Conservation (phyloP, 2,329 filamentous ascomycete genomes). For the Aspergillus transmontanensis region DNA sequence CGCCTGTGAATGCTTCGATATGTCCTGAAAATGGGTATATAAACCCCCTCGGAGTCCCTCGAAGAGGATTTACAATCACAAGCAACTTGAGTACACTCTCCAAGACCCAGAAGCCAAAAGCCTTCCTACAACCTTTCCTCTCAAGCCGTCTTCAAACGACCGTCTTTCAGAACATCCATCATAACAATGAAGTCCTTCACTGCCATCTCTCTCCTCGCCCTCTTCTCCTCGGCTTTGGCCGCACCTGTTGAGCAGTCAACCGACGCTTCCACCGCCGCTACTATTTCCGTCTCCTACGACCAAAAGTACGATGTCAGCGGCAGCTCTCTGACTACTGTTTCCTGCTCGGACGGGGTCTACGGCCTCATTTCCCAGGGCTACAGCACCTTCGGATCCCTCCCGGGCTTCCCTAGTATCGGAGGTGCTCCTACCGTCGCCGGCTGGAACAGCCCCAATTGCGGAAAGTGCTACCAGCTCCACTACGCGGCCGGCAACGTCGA, state of each 20-base stretch:
- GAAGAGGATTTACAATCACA: neutral
- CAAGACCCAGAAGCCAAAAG: neutral
- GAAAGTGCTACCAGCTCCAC: slow-evolving; percentile 55
- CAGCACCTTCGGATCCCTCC: slow-evolving; percentile 47
- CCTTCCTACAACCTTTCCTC: neutral
- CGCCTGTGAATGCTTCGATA: neutral
- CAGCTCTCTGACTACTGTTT: slow-evolving; percentile 58
- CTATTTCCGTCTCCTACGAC: slow-evolving; percentile 68
- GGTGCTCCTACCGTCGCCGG: slow-evolving; percentile 51
- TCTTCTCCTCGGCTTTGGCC: slow-evolving; percentile 29
- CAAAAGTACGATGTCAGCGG: slow-evolving; percentile 65
- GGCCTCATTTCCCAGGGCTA: slow-evolving; percentile 37
- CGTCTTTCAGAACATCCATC: neutral
- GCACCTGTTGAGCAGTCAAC: slow-evolving; percentile 17
- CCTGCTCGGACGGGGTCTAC: slow-evolving; percentile 41
- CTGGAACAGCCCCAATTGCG: slow-evolving; percentile 54
- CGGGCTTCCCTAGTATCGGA: slow-evolving; percentile 53
- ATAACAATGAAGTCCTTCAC: slow-evolving; percentile 31
- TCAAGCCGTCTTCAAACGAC: neutral
- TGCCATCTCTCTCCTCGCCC: slow-evolving; percentile 23
- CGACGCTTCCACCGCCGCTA: slow-evolving; percentile 2
- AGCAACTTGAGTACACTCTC: neutral
- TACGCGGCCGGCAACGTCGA: slow-evolving; percentile 44
- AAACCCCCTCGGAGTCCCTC: neutral
- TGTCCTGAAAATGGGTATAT: neutral